Conservation (phyloP, 345 rosid species). For the Eucalyptus sideroxylon region DNA sequence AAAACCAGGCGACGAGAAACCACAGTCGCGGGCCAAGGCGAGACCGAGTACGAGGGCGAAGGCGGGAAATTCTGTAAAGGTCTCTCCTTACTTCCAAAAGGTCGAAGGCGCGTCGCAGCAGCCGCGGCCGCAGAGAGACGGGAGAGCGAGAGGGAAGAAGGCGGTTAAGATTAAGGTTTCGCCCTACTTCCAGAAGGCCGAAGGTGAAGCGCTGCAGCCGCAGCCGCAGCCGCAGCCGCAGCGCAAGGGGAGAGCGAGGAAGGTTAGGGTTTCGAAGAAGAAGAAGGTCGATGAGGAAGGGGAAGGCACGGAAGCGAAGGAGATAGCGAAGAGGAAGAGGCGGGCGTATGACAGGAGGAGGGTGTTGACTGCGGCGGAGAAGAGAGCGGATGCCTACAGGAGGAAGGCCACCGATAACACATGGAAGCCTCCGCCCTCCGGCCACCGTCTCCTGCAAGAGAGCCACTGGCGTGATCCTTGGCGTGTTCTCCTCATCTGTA, state of each 20-base stretch:
- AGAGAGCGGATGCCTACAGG: slow-evolving; percentile 44
- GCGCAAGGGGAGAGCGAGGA: background rate
- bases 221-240: background rate
- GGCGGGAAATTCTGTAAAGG: background rate
- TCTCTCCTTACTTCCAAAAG: background rate
- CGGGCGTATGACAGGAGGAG: background rate
- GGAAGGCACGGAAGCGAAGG: background rate
- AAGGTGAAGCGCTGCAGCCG: background rate
- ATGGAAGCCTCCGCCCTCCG: slow-evolving; percentile 54
- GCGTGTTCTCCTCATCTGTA: slow-evolving; percentile 61
- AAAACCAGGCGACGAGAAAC: background rate
- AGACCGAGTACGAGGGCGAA: background rate
- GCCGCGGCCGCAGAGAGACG: background rate
- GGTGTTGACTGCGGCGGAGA: slow-evolving; percentile 14
- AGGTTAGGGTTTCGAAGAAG: background rate
- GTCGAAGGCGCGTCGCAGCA: background rate
- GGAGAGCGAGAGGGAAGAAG: background rate
- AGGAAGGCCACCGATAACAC: slow-evolving; percentile 25
- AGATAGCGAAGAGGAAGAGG: background rate
- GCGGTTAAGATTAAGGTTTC: background rate
- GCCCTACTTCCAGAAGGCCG: background rate
- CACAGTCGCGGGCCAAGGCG: background rate
- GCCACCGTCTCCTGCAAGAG: slow-evolving; percentile 41
- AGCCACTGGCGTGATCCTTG: slow-evolving; percentile 52
- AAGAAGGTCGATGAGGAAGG: background rate